A percentile compares a stretch with the other conserved stretches of the same genome.
These are phyloP conservation scores for Glonium stellatum DNA, from an alignment of 495 filamentous ascomycete species.

Conservation along the genomic window DNA sequence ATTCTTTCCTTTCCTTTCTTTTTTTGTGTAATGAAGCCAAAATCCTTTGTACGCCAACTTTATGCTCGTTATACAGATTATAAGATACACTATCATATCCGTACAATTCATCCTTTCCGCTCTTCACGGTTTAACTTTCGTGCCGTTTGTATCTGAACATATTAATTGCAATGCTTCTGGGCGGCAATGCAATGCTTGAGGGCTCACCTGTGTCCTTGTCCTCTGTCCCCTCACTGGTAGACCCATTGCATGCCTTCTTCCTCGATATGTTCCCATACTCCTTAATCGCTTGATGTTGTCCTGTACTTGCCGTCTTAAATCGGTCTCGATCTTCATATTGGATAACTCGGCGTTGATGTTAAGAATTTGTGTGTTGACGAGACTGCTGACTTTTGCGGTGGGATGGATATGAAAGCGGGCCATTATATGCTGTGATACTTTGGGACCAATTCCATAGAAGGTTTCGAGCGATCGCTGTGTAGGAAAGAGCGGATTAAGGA, in stretches of 20 bases:
- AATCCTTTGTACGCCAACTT: background rate
- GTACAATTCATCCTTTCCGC: slow-evolving; percentile 26
- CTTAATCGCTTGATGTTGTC: slow-evolving; percentile 82
- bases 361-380: slow-evolving; percentile 64
- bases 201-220: slow-evolving; percentile 68
- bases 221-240: slow-evolving; percentile 82
- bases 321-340: slow-evolving; percentile 90
- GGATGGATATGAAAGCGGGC: slow-evolving; percentile 83
- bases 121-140: slow-evolving; percentile 74
- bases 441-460: slow-evolving; percentile 84
- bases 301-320: slow-evolving; percentile 63
- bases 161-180: background rate
- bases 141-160: slow-evolving; percentile 59
- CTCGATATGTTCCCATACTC: slow-evolving; percentile 87
- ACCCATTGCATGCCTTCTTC: slow-evolving; percentile 81
- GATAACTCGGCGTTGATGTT: slow-evolving; percentile 78
- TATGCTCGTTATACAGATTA: background rate
- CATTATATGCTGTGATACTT: slow-evolving; percentile 64
- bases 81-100: background rate
- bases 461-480: slow-evolving; percentile 69
- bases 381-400: slow-evolving; percentile 62
- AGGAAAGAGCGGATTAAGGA: background rate
- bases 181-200: slow-evolving; percentile 1
- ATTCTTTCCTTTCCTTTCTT: no score
- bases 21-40: no score